Evolutionary conservation across 1,139 yeast genomes (phyloP).

Genomic region (Trichomonascaceae sp.): DNA sequence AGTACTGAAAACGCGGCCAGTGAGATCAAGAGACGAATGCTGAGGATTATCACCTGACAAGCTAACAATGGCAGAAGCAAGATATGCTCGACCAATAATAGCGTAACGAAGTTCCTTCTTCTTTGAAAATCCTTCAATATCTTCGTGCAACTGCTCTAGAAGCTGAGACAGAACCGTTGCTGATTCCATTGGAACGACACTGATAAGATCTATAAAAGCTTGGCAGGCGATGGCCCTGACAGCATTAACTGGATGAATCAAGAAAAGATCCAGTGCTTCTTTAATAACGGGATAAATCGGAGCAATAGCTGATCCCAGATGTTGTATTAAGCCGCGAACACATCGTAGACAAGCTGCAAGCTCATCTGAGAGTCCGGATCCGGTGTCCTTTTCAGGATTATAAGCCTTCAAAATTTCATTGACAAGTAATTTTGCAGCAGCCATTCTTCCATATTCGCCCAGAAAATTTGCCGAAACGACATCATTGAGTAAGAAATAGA

Average conservation of each 20-base stretch:
- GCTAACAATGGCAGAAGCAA: slow-evolving; percentile 25
- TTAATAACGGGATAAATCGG: slow-evolving; percentile 23
- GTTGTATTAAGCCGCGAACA: slow-evolving; percentile 22
- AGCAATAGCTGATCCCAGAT: slow-evolving; percentile 31
- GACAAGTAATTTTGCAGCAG: slow-evolving; percentile 25
- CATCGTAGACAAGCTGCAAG: slow-evolving; percentile 26
- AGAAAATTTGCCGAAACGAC: slow-evolving; percentile 26
- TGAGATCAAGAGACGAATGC: slow-evolving; percentile 31
- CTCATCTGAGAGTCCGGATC: slow-evolving; percentile 23
- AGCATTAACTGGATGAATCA: slow-evolving; percentile 17
- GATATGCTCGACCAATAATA: slow-evolving; percentile 28
- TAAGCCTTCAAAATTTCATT: slow-evolving; percentile 25
- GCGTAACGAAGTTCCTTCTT: slow-evolving; percentile 16
- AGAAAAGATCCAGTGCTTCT: slow-evolving; percentile 17
- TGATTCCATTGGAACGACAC: slow-evolving; percentile 25
- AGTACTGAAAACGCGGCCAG: slow-evolving; percentile 30
- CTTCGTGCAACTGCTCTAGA: slow-evolving; percentile 25
- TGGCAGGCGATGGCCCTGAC: slow-evolving; percentile 21
- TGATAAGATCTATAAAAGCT: slow-evolving; percentile 20
- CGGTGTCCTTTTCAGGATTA: slow-evolving; percentile 19
- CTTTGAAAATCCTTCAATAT: slow-evolving; percentile 20
- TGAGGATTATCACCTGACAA: slow-evolving; percentile 29
- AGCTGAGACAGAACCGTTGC: slow-evolving; percentile 24
- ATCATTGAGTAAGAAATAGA: slow-evolving; percentile 25
- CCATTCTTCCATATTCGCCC: slow-evolving; percentile 31